Conservation (phyloP, 331 rosid species). For the Quercus tomentella region DNA sequence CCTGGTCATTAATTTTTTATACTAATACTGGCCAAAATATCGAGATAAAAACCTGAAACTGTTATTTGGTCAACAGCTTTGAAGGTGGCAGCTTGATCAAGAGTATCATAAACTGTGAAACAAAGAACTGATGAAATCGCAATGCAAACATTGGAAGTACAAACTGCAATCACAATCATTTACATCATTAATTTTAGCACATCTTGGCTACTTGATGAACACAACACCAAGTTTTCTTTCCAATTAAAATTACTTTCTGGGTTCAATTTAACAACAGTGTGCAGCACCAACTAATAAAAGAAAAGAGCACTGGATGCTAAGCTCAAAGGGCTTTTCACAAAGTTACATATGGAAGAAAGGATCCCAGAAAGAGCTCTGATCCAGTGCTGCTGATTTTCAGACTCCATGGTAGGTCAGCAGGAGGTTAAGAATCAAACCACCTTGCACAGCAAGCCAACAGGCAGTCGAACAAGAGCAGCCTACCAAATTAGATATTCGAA, state of each 20-base stretch:
- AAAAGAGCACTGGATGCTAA: conserved; percentile 13
- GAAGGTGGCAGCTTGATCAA: not conserved
- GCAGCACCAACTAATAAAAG: conserved; percentile 25
- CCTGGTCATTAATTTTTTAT: no score
- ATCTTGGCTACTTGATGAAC: conserved; percentile 8
- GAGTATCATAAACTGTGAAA: not conserved
- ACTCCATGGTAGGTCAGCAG: not conserved
- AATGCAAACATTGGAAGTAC: not conserved
- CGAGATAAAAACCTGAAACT: not conserved
- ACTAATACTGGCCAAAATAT: no score
- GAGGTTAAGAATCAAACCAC: conserved; percentile 8
- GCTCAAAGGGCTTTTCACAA: conserved; percentile 37
- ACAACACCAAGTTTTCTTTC: conserved; percentile 34
- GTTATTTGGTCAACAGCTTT: not conserved
- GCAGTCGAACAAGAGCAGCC: not conserved
- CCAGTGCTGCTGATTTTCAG: not conserved
- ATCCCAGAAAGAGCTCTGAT: conserved; percentile 9
- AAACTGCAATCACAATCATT: not conserved
- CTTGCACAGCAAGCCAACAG: conserved; percentile 2
- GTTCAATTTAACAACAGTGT: conserved; percentile 23
- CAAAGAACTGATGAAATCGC: not conserved
- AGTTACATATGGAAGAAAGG: conserved; percentile 27
- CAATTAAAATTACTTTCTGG: conserved; percentile 16
- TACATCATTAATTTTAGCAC: not conserved
- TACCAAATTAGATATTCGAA: conserved; percentile 37